A percentile compares a stretch with the other conserved stretches of the same genome.
Evolutionary conservation across 352 stramenopile genomes (phyloP).

Genomic region (Pythium periplocum): DNA sequence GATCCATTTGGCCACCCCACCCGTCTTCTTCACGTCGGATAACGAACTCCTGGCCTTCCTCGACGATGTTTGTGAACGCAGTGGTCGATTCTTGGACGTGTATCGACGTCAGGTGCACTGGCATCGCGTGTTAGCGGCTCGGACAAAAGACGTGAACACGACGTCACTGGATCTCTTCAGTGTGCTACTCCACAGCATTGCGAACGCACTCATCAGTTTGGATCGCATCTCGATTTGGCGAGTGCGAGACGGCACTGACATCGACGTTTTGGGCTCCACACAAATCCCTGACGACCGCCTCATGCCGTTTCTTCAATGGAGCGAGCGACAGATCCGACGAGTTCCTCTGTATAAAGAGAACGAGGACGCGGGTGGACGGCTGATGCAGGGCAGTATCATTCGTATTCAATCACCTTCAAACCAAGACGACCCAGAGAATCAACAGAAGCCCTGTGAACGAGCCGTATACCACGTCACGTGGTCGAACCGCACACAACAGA

Average conservation of each 20-base stretch:
- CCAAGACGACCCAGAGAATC: neutral
- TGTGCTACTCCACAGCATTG: slow-evolving; percentile 35
- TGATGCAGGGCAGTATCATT: slow-evolving; percentile 33
- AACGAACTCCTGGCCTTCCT: slow-evolving; percentile 51
- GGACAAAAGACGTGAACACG: slow-evolving; percentile 29
- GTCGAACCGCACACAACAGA: slow-evolving; percentile 42
- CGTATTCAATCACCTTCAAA: slow-evolving; percentile 12
- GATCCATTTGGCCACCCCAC: slow-evolving; percentile 33
- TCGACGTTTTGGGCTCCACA: slow-evolving; percentile 49
- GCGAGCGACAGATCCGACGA: slow-evolving; percentile 57
- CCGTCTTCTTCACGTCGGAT: slow-evolving; percentile 44
- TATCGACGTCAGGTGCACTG: slow-evolving; percentile 48
- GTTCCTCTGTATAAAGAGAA: slow-evolving; percentile 51
- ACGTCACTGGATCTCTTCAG: slow-evolving; percentile 55
- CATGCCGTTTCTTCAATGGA: slow-evolving; percentile 48
- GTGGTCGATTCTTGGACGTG: slow-evolving; percentile 36
- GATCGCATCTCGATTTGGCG: slow-evolving; percentile 55
- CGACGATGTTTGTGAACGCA: slow-evolving; percentile 24
- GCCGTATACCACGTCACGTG: slow-evolving; percentile 53
- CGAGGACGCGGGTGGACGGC: slow-evolving; percentile 1
- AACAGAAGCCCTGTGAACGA: slow-evolving; percentile 22
- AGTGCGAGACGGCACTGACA: slow-evolving; percentile 24
- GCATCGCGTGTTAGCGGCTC: slow-evolving; percentile 36
- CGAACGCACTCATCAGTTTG: slow-evolving; percentile 31
- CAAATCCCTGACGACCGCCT: slow-evolving; percentile 56